Conservation (phyloP, 352 stramenopile genomes). For the Pythium dissotocum region DNA sequence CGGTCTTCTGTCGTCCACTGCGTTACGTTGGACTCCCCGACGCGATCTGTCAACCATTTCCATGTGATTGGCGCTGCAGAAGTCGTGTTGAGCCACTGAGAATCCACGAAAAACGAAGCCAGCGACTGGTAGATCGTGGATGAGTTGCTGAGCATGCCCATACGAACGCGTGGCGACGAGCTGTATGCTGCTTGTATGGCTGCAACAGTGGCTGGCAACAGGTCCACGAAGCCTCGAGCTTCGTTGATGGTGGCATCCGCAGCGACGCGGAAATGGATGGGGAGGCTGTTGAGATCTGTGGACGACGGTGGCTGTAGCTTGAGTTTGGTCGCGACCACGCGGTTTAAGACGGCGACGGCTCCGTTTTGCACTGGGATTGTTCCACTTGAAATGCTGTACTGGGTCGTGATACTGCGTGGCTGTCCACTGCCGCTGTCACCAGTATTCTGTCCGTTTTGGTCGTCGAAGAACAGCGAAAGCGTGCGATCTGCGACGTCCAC, state of each 20-base stretch:
- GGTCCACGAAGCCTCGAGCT: slow-evolving; percentile 13
- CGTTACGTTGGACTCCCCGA: slow-evolving; percentile 13
- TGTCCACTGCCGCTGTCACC: neutral
- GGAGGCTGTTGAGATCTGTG: slow-evolving; percentile 29
- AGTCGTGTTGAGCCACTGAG: neutral
- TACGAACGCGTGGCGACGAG: slow-evolving; percentile 2
- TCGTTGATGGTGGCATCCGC: slow-evolving; percentile 31
- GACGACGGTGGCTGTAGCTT: slow-evolving; percentile 31
- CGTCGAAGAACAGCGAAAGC: slow-evolving; percentile 51
- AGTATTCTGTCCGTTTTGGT: slow-evolving; percentile 36
- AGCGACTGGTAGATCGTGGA: slow-evolving; percentile 8
- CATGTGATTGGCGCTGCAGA: neutral
- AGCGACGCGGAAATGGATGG: slow-evolving; percentile 49
- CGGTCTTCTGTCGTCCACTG: slow-evolving; percentile 15
- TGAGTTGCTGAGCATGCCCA: slow-evolving; percentile 14
- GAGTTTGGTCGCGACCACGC: slow-evolving; percentile 32
- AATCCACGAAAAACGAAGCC: slow-evolving; percentile 5
- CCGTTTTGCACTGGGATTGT: neutral
- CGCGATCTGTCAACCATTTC: slow-evolving; percentile 7
- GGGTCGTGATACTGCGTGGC: slow-evolving; percentile 7
- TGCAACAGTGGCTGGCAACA: slow-evolving; percentile 35
- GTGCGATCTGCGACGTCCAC: slow-evolving; percentile 27
- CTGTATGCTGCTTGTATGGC: slow-evolving; percentile 7
- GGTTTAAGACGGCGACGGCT: slow-evolving; percentile 37
- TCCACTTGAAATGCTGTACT: slow-evolving; percentile 23